Evolutionary conservation across 371 early-diverging fungal species (phyloP), one percentile per base, ranked within the genome.

Genomic region (Mortierella sp.): DNA sequence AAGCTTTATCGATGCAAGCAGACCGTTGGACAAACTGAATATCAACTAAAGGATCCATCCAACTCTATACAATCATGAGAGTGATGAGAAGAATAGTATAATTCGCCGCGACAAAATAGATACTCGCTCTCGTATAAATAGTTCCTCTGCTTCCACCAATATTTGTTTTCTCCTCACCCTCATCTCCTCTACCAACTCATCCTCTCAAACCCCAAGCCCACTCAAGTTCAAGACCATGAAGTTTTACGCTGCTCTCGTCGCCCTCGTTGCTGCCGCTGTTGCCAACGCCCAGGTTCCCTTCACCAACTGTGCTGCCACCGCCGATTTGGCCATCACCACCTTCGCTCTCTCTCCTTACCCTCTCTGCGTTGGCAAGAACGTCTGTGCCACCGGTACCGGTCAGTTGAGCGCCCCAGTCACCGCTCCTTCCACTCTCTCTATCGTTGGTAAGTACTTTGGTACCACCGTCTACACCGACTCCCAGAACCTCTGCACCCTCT

Each of bases 381-480:
- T 75, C 45, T 79, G 75, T 47, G 66, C 68, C 62, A 61, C 68
- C 26, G 74, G 64, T 28, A 71, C 55, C 35, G 79, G 79, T 37
- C 9, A 22, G 16, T 35, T 79, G 32, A n/a, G 6, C 5, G 60
- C 64, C 28, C 75, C 75, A 1, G 68, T 79, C 68, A 57, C 52
- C 22, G 45, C n/a, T 0, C 52, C 66, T 12, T 64, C 68, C 32
- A 58, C 28, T 40, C 32, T 79, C 6, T 8, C 60, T 32, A 64
- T 79, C 43, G 59, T 52, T 16, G 79, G 79, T 10, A 43, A 43
- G 24, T 74, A 60, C 68, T 39, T 70, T 5, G 64, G 64, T 2
- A 63, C 62, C n/a, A 20, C 63, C 11, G 72, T 79, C 65, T 79
- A 74, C 68, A 70, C 68, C n/a, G 79, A 79, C 39, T 71, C 43